phyloP scores from a whole-genome alignment of 1,284 basidiomycete species.

The Xerocomus minutiporus region DNA sequence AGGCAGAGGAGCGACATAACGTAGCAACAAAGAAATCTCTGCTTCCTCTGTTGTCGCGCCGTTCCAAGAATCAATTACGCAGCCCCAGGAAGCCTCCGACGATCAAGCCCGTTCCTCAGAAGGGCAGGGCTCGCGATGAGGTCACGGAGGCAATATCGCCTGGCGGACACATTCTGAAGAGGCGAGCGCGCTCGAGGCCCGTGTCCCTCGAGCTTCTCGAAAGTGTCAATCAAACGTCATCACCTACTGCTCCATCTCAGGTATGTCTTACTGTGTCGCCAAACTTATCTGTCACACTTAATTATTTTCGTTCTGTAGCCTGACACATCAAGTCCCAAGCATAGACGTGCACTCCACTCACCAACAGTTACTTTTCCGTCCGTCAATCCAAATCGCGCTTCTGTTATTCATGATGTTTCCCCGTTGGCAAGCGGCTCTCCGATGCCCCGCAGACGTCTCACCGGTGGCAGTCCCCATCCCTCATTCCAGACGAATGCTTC shows the following conservation, averaged over 20 bases:
- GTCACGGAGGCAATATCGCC: slow-evolving; percentile 68
- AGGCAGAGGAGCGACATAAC: slow-evolving; percentile 39
- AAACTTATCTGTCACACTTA: slow-evolving; percentile 2
- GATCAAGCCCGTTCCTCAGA: slow-evolving; percentile 35
- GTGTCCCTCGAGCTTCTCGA: slow-evolving; percentile 61
- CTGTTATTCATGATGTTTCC: slow-evolving; percentile 9
- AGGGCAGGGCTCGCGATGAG: slow-evolving; percentile 40
- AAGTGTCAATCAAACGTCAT: slow-evolving; percentile 40
- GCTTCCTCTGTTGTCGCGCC: slow-evolving; percentile 22
- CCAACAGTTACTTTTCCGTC: slow-evolving; percentile 34
- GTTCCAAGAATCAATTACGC: slow-evolving; percentile 25
- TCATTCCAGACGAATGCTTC: slow-evolving; percentile 15
- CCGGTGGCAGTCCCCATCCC: slow-evolving; percentile 29
- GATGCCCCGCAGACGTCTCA: slow-evolving; percentile 44
- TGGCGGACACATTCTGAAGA: slow-evolving; percentile 66
- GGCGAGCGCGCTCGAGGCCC: slow-evolving; percentile 63
- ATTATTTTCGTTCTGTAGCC: slow-evolving; percentile 12
- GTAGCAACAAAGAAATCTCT: slow-evolving; percentile 27
- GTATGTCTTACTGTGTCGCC: slow-evolving; percentile 31
- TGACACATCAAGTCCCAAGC: slow-evolving; percentile 16
- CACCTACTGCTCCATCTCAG: slow-evolving; percentile 37
- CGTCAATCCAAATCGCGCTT: slow-evolving; percentile 22
- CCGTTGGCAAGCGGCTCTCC: slow-evolving; percentile 42
- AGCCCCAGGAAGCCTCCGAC: slow-evolving; percentile 26
- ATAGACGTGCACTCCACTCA: slow-evolving; percentile 12